Evolutionary conservation across 768 basidiomycete genomes (phyloP), one percentile per base, ranked within the genome.

Genomic region (Coprinopsis sp.): DNA sequence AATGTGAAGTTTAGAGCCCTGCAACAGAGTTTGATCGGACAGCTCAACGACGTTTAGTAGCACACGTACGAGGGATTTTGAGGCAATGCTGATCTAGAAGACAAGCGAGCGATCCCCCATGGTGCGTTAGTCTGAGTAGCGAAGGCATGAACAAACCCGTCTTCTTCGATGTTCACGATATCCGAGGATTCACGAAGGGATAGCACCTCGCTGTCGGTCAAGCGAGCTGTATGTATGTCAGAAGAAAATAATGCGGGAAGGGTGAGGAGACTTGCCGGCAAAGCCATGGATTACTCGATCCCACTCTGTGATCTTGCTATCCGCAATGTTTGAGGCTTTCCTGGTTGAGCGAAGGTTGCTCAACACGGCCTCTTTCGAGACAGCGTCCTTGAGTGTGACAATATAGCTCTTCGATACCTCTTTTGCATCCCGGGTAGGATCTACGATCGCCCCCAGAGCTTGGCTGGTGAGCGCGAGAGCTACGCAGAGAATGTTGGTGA

Each of bases 41-140:
- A 8, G 33, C 47, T 2, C 22, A 22, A 25, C 12, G 22, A 33
- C 37, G 41, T 13, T 13, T 6, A 21, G 33, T 11, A 7, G 29
- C 18, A 13, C 11, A 47, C 21, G 18, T 16, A 51, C 48, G 29
- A 39, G 18, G 49, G 37, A 22, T 51, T 50, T n/a, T 43, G 39
- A 18, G 44, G 33, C 6, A 60, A 46, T 30, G 46, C 51, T 6
- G 53, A 37, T 18, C 44, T 18, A 25, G 52, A 46, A 45, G 47
- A 56, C 27, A 65, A 46, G 14, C 62, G 54, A 14, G 49, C 33
- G 23, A 64, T 42, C 19, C 64, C 64, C 64, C 64, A 65, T 28
- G 62, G 57, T 3, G 62, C 59, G 37, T 59, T 53, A 25, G 53
- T 54, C 45, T 64, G 45, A 24, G 13, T 18, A 25, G 18, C 4